Evolutionary conservation across 371 early-diverging fungal species (phyloP), one percentile per base, ranked within the genome.

Genomic region (Lichtheimia hyalospora): DNA sequence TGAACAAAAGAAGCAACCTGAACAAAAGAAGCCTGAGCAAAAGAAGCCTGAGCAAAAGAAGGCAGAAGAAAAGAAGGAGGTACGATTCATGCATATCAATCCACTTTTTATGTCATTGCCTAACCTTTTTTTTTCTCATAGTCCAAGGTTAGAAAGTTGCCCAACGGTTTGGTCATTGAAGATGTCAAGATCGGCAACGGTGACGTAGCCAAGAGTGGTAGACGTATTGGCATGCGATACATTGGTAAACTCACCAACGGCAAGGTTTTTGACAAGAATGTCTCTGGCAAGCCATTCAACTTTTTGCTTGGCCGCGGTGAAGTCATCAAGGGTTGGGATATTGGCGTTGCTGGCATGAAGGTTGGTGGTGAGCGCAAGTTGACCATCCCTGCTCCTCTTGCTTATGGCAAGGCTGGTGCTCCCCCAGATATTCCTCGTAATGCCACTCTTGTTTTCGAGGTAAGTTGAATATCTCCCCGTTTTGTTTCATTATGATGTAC

Each of bases 311-410:
- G 96, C 12, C 78, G 75, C 24, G 94, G 94, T 60, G 92, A 96
- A 73, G 98, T 98, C 44, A 98, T 98, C 75, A 87, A 90, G 74
- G 98, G 96, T 27, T 95, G 96, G 96, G 96, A 96, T 68, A 54
- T 83, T 20, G 96, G 97, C 57, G 77, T 96, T 57, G 72, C 70
- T 42, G 96, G 96, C 40, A 96, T 98, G 97, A 86, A 89, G 76
- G 79, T 90, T 54, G 95, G 95, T 56, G 96, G 95, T 58, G 89
- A 91, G 62, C 90, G 97, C 44, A 89, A 89, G 60, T 77, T 98
- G 66, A 91, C 89, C 23, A 96, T 97, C 56, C 97, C 98, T 39
- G 77, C 96, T 42, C 69, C 79, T 21, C 82, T 77, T 55, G 96
- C 94, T 24, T 97, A 98, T 66, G 98, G 98, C 34, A 71, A 83